These are phyloP conservation scores for Candida silvicultrix DNA, from an alignment of 805 yeast genomes.

Conservation along the genomic window DNA sequence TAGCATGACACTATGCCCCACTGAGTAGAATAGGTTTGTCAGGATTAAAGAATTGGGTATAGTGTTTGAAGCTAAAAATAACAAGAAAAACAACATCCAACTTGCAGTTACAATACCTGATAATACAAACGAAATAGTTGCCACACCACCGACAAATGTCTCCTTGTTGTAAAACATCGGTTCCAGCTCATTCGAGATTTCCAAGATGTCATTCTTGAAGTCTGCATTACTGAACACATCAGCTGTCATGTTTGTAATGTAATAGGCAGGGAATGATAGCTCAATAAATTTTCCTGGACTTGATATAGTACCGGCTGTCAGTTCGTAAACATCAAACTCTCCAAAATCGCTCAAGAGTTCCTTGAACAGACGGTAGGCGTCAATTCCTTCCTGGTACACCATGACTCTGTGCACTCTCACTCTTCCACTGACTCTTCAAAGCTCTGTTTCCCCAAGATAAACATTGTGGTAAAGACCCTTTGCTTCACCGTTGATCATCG, in stretches of 20 bases:
- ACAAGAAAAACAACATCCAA: constrained; percentile 64
- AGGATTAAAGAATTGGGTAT: constrained; percentile 53
- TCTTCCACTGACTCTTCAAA: no score
- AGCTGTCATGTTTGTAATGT: constrained; percentile 40
- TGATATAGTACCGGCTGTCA: constrained; percentile 14
- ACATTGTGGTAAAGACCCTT: no score
- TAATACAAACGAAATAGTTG: constrained; percentile 42
- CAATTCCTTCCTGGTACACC: not conserved
- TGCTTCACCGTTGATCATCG: not conserved
- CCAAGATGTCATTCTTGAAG: constrained; percentile 7
- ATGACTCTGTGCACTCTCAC: not conserved
- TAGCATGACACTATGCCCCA: constrained; percentile 47
- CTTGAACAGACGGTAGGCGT: not conserved
- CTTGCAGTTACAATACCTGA: constrained; percentile 52
- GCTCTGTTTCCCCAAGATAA: no score
- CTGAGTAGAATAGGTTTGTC: constrained; percentile 52
- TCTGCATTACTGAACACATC: constrained; percentile 2
- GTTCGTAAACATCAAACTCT: constrained; percentile 13
- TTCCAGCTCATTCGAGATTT: constrained; percentile 1
- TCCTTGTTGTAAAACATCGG: constrained; percentile 20
- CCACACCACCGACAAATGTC: constrained; percentile 30
- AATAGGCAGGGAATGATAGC: constrained; percentile 33
- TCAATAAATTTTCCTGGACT: constrained; percentile 1
- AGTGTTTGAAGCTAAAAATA: constrained; percentile 46
- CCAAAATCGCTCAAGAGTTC: not conserved